Evolutionary conservation across 306 rosid species (phyloP), one percentile per base, ranked within the genome.

Genomic region (Myrica gale): DNA sequence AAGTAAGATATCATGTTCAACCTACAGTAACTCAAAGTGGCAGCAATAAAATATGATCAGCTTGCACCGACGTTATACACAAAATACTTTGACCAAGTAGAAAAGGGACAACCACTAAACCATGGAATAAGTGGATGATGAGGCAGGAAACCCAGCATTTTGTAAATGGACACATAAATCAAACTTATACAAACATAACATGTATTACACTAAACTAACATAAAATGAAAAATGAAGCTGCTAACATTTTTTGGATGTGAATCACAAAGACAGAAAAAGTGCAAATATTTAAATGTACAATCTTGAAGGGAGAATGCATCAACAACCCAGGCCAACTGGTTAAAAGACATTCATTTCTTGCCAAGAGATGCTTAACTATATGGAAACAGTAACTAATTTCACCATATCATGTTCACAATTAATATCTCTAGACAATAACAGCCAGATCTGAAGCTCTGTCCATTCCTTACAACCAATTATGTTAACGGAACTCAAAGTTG

Each of bases 201-300:
- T 42, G 47, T 0, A 8, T 42, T 42, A 3, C 20, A 41, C 48
- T 65, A 65, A 9, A 65, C 16, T 17, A 65, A 42, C 50, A 65
- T 16, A 50, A 54, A 55, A 69, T 13, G 1, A 63, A 2, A 26
- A 2, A 3, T 44, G 7, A 48, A 55, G 10, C 54, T 42, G 5
- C 50, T 68, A 17, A 65, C 17, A 3, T 67, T 23, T 46, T 32
- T 41, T 2, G 9, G 39, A 39, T 2, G 46, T 50, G 63, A 44
- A 69, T 12, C 55, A 69, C 32, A 61, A 78, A 21, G 9, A 5
- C 62, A 54, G 69, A 58, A 58, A 60, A 69, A 52, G 53, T 9
- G 17, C 3, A 80, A 75, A 57, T 16, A 43, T 76, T 76, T 72
- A 65, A 69, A 69, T 73, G 46, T 75, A 76, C 56, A 26, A 69